Evolutionary conservation across 1,139 yeast species (phyloP).

Genomic region (Pichia cactophila): DNA sequence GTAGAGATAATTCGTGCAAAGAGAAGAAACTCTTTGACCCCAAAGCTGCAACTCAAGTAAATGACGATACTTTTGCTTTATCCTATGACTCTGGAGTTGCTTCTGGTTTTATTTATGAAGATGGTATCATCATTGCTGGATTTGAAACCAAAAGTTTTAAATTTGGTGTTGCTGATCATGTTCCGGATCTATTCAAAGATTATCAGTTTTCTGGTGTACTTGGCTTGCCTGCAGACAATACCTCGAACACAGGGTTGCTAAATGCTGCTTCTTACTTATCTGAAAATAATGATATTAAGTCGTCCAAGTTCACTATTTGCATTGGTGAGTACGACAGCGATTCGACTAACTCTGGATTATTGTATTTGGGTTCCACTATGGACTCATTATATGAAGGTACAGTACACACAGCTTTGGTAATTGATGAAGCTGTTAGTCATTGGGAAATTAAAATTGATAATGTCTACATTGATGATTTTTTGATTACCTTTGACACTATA

Average conservation of each 20-base stretch:
- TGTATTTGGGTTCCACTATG: slow-evolving; percentile 37
- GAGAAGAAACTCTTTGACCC: slow-evolving; percentile 21
- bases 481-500: slow-evolving; percentile 29
- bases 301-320: slow-evolving; percentile 36
- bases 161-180: slow-evolving; percentile 47
- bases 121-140: slow-evolving; percentile 34
- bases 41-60: slow-evolving; percentile 19
- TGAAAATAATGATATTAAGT: slow-evolving; percentile 30
- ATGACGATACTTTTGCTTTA: slow-evolving; percentile 34
- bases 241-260: slow-evolving; percentile 29
- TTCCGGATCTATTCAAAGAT: slow-evolving; percentile 45
- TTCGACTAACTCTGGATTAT: slow-evolving; percentile 34
- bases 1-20: slow-evolving; percentile 40
- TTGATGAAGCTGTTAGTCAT: slow-evolving; percentile 35
- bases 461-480: slow-evolving; percentile 31
- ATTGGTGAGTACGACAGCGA: slow-evolving; percentile 32
- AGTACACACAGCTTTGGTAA: slow-evolving; percentile 35
- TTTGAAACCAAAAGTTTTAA: slow-evolving; percentile 34
- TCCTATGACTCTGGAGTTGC: slow-evolving; percentile 52
- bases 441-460: slow-evolving; percentile 46
- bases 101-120: slow-evolving; percentile 39
- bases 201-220: slow-evolving; percentile 55
- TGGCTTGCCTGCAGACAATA: slow-evolving; percentile 43
- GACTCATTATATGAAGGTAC: slow-evolving; percentile 38
- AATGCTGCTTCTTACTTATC: slow-evolving; percentile 34